A percentile compares a stretch with the other conserved stretches of the same genome.
These are phyloP conservation scores for Przewalskia tangutica DNA, from an alignment of 257 asterid species.

Conservation along the genomic window DNA sequence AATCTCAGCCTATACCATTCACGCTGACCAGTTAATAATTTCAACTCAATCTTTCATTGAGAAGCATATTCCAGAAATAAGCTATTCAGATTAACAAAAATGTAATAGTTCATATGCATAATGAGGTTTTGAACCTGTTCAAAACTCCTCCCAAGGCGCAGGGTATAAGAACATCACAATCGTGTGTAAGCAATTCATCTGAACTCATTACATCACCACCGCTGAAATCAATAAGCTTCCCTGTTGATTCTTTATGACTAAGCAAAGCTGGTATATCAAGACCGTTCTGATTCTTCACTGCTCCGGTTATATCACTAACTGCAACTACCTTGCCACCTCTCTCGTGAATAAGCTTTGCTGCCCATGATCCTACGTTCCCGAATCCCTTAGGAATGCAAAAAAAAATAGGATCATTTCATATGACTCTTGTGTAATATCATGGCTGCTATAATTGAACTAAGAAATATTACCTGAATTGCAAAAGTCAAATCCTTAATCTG, in stretches of 20 bases:
- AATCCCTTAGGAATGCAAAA: conserved; percentile 46
- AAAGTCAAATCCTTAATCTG: conserved; percentile 59
- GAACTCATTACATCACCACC: conserved; percentile 71
- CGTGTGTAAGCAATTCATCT: conserved; percentile 52
- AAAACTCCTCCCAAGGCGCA: conserved; percentile 95
- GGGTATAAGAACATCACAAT: conserved; percentile 85
- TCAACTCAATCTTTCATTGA: neutral
- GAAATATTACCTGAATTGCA: conserved; percentile 57
- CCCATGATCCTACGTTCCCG: conserved; percentile 96
- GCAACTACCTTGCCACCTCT: conserved; percentile 83
- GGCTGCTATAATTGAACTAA: neutral
- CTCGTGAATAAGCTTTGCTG: conserved; percentile 71
- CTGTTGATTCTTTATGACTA: conserved; percentile 53
- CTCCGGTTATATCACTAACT: conserved; percentile 87
- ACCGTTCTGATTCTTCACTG: conserved; percentile 56
- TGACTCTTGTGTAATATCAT: neutral
- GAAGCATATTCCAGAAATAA: neutral
- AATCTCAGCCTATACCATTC: neutral
- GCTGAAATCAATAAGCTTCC: conserved; percentile 38
- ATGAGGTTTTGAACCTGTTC: conserved; percentile 37
- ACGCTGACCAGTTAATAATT: neutral
- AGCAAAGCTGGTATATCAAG: conserved; percentile 61
- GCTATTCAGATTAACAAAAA: neutral
- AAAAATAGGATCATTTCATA: neutral
- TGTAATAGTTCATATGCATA: neutral